Evolutionary conservation across 2,329 filamentous ascomycete species (phyloP), one percentile per base, ranked within the genome.

Genomic region (Capronia americana): DNA sequence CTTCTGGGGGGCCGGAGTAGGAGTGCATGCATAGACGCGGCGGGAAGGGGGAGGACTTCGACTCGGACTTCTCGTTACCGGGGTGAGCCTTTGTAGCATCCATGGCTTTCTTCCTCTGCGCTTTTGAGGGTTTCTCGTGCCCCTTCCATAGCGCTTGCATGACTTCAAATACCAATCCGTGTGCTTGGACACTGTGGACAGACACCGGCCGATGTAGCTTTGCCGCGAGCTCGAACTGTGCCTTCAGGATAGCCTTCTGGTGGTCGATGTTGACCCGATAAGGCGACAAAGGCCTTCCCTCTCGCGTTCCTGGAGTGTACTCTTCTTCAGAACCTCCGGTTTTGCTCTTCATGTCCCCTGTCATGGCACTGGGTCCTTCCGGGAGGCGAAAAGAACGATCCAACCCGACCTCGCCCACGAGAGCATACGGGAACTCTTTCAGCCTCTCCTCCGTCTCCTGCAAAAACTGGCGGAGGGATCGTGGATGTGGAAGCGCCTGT

Each of bases 1-100:
- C 85, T 64, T 95, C 89, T 11, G 87, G 83, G 5, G 90, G 86
- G 0, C 92, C 94, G 56, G 91, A 96, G 78, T 93, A 99, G 0
- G 93, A 97, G 78, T 99, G 95, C 66, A 99, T 86, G 75, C 95
- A 99, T 75, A 98, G 90, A 8, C 93, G 84, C 0, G 93, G 93
- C 3, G 95, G 93, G 72, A 90, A 98, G 0, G 91, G 89, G 66
- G 85, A 88, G 0, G 82, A 72, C 8, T 71, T 65, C 8, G 75
- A 65, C 5, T 73, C 66, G 63, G 14, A 73, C 34, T 73, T 65
- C 20, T 75, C 73, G 12, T 76, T 73, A 20, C 75, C 73, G 14
- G 71, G 68, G 70, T 77, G 70, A 0, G 75, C 76, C 23, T 74
- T 73, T n/a, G 73, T 68, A 20, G 73, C 76, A 62, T 76, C 78